phyloP scores from a whole-genome alignment of 768 basidiomycete species.

The Cantharellus anzutake region DNA sequence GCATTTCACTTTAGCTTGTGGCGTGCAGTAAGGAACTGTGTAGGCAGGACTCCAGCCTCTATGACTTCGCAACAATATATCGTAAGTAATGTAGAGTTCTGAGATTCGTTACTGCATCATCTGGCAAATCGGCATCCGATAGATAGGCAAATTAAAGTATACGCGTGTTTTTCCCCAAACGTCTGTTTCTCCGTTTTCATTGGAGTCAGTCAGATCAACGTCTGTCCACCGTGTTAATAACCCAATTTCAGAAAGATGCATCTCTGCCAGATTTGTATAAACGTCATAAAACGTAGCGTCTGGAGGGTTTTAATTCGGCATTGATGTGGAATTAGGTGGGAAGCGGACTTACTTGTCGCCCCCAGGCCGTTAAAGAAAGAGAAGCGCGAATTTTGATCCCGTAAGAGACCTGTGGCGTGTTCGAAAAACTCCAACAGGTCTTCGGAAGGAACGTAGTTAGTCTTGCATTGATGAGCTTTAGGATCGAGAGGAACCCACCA shows the following conservation, averaged over 20 bases:
- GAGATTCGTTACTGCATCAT: slow-evolving; percentile 4
- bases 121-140: slow-evolving; percentile 28
- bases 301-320: slow-evolving; percentile 15
- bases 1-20: no score
- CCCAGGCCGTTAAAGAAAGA: slow-evolving; percentile 97
- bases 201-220: slow-evolving; percentile 40
- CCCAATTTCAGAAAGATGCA: slow-evolving; percentile 72
- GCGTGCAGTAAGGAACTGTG: no score
- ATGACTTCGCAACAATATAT: no score
- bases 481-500: slow-evolving; percentile 20
- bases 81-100: no score
- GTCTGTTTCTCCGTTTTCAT: slow-evolving; percentile 19
- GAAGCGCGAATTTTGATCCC: slow-evolving; percentile 55
- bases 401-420: slow-evolving; percentile 54
- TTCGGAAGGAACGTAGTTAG: slow-evolving; percentile 10
- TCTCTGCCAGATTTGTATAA: slow-evolving; percentile 64
- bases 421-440: slow-evolving; percentile 72
- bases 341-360: slow-evolving; percentile 54
- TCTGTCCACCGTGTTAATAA: slow-evolving; percentile 67
- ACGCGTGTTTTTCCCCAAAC: slow-evolving; percentile 60
- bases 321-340: background rate
- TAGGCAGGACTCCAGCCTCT: no score
- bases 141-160: slow-evolving; percentile 63
- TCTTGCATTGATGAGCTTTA: background rate
- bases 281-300: slow-evolving; percentile 84